phyloP scores from a whole-genome alignment of 2,329 filamentous ascomycete species.

The Madurella fahalii region DNA sequence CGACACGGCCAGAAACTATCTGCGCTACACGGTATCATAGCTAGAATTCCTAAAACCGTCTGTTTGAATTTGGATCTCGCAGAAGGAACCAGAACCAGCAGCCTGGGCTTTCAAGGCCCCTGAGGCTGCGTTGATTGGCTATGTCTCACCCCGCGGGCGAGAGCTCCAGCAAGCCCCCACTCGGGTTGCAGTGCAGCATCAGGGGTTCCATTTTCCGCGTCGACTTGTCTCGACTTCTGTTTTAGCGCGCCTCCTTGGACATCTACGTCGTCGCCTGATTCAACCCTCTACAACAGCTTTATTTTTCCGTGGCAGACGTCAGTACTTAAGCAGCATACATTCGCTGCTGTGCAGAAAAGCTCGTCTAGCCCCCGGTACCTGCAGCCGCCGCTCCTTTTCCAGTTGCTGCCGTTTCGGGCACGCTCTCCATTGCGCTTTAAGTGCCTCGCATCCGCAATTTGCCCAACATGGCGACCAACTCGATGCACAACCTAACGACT shows the following conservation, averaged over 20 bases:
- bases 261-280: background rate
- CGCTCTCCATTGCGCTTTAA: background rate
- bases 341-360: background rate
- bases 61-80: no score
- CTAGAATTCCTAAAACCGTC: no score
- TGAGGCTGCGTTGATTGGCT: background rate
- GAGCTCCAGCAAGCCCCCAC: background rate
- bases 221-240: background rate
- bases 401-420: background rate
- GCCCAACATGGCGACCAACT: slow-evolving; percentile 64
- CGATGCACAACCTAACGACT: slow-evolving; percentile 95
- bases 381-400: background rate
- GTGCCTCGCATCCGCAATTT: background rate
- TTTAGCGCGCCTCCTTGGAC: background rate
- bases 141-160: background rate
- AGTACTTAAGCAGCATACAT: background rate
- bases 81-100: no score
- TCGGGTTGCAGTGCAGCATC: background rate
- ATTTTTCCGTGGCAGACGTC: background rate
- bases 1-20: no score
- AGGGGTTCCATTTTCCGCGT: background rate
- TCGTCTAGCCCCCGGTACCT: background rate
- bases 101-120: no score
- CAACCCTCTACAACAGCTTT: background rate
- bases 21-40: no score